Conservation (phyloP, 257 asterid species). For the Gentiana macrophylla region DNA sequence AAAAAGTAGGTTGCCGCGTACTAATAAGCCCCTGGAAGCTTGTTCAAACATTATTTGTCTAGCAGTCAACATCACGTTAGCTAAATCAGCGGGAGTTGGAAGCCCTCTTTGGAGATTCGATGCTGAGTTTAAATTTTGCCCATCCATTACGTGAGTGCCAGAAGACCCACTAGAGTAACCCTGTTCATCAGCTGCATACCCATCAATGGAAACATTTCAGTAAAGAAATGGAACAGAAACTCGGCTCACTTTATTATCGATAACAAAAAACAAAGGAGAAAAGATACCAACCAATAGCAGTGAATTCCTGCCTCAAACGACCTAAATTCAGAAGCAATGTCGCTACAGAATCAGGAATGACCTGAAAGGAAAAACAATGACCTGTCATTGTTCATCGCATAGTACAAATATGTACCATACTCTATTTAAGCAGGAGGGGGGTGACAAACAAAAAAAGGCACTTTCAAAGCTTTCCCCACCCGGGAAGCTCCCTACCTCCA, state of each 20-base stretch:
- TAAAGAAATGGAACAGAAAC: not conserved
- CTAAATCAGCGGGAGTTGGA: constrained; percentile 81
- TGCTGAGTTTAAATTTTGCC: constrained; percentile 9
- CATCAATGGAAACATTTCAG: constrained; percentile 13
- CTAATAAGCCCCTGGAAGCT: constrained; percentile 69
- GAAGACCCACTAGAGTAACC: constrained; percentile 30
- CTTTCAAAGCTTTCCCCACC: too few species aligned
- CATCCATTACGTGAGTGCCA: constrained; percentile 32
- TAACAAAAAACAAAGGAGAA: constrained; percentile 5
- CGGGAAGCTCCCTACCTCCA: too few species aligned
- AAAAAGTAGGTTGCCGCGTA: constrained; percentile 22
- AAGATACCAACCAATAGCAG: constrained; percentile 41
- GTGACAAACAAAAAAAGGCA: too few species aligned
- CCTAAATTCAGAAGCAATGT: constrained; percentile 60
- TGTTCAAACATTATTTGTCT: constrained; percentile 56
- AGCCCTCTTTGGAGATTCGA: constrained; percentile 47
- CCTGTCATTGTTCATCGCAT: too few species aligned
- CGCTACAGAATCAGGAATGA: constrained; percentile 68
- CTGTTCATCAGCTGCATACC: constrained; percentile 37
- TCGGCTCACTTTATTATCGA: too few species aligned
- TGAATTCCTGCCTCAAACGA: constrained; percentile 72
- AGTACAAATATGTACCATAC: too few species aligned
- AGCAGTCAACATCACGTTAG: constrained; percentile 51
- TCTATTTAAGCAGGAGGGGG: too few species aligned
- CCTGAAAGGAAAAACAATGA: constrained; percentile 33